A percentile compares a stretch with the other conserved stretches of the same genome.
phyloP scores from a whole-genome alignment of 2,329 filamentous ascomycete species.

The Clarireedia sp. region DNA sequence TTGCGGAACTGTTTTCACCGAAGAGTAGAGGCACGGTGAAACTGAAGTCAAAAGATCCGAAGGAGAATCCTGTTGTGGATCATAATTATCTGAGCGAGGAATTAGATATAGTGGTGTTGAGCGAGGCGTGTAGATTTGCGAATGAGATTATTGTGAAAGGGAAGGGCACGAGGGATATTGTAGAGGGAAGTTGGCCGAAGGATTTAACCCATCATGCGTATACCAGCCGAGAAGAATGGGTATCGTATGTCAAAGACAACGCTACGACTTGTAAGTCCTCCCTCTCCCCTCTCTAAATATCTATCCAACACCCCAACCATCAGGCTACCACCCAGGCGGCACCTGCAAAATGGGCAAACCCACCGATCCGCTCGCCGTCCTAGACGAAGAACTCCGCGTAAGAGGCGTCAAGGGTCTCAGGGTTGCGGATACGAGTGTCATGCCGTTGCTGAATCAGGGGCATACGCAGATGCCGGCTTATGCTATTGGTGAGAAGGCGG shows the following conservation, averaged over 20 bases:
- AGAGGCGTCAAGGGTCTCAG: constrained; percentile 21
- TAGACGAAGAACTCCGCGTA: constrained; percentile 21
- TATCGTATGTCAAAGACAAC: constrained; percentile 46
- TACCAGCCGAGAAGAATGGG: constrained; percentile 49
- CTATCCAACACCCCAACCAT: not conserved
- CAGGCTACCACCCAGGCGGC: constrained; percentile 48
- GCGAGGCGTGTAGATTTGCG: constrained; percentile 48
- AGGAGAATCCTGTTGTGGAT: constrained; percentile 47
- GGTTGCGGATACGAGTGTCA: constrained; percentile 25
- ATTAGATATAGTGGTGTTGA: constrained; percentile 50
- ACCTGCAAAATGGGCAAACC: constrained; percentile 48
- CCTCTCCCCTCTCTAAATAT: not conserved
- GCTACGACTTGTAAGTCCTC: constrained; percentile 48
- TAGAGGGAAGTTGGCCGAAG: constrained; percentile 53
- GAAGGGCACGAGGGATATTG: constrained; percentile 47
- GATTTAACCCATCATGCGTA: constrained; percentile 43
- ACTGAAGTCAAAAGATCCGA: constrained; percentile 40
- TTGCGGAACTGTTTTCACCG: constrained; percentile 50
- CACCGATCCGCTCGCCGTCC: constrained; percentile 36
- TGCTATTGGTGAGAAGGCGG: constrained; percentile 47
- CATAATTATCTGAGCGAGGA: constrained; percentile 51
- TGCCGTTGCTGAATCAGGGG: constrained; percentile 36
- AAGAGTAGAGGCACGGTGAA: constrained; percentile 48
- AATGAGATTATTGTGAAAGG: constrained; percentile 55
- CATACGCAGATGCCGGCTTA: constrained; percentile 52